Evolutionary conservation across 768 basidiomycete genomes (phyloP), one percentile per base, ranked within the genome.

Genomic region (Postia placenta): DNA sequence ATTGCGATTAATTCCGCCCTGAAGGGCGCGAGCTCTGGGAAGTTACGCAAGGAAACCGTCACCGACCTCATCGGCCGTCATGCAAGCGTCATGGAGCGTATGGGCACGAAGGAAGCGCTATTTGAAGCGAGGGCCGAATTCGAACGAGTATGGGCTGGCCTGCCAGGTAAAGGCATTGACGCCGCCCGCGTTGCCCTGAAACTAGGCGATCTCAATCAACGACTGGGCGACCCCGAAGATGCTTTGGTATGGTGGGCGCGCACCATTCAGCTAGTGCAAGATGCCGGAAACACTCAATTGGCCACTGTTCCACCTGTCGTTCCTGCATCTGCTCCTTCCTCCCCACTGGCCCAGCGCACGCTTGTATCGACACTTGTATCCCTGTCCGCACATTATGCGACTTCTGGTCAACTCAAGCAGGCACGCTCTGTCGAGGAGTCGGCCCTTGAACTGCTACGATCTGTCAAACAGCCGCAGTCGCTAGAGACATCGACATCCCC

Each of bases 241-340:
- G 85, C 85, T 4, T 56, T 84, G 38, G 57, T 67, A 23, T 89
- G 87, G 87, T 90, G 87, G 87, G 59, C 68, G 7, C 74, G 75
- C 36, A 73, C 84, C 11, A 67, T 85, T 23, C 63, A 69, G 39
- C 65, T 86, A 24, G 66, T 69, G 14, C 62, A 67, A 49, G 71
- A 67, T n/a, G 42, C 49, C 11, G 60, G 60, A 3, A 53, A 57
- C 9, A 27, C 60, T 14, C 50, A 64, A 35, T 38, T 52, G 28
- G 49, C 56, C 46, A 15, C 48, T 4, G 48, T 33, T 7, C 27
- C 43, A 7, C 62, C 64, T 19, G 24, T 51, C 6, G 59, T 77
- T 28, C 73, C 80, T 20, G 52, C 56, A 11, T 50, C 59, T 1
- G 50, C 66, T 11, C 83, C 84, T 30, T 63, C 74, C 49, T 80